Conservation (phyloP, 1,284 basidiomycete species). For the Sphagnurus paluster region DNA sequence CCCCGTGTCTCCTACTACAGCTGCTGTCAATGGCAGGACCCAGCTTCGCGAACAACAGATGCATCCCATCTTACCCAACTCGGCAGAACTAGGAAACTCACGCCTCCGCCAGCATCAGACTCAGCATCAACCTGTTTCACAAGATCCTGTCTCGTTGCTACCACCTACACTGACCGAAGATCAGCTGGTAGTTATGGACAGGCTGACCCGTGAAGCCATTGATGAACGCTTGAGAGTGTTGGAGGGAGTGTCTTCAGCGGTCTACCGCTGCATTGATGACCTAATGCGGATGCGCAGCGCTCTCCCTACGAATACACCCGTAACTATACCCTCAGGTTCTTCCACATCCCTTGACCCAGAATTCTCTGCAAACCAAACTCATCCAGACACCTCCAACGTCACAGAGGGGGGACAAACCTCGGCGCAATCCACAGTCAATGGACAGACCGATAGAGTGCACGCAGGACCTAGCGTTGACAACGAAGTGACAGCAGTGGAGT, state of each 20-base stretch:
- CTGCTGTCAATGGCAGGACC: not conserved
- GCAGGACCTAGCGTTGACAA: no score
- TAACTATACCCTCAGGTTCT: constrained; percentile 12
- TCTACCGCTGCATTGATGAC: constrained; percentile 75
- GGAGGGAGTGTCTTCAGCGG: constrained; percentile 68
- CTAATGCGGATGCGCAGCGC: constrained; percentile 72
- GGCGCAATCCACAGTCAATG: no score
- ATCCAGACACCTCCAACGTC: no score
- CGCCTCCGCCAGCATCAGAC: not conserved
- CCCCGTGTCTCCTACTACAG: constrained; percentile 9
- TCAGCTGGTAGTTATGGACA: constrained; percentile 61
- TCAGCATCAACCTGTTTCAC: constrained; percentile 2
- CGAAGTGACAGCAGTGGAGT: constrained; percentile 3
- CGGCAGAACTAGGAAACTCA: constrained; percentile 3
- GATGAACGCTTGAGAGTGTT: constrained; percentile 79
- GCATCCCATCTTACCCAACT: constrained; percentile 2
- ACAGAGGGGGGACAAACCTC: no score
- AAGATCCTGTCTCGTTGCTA: constrained; percentile 23
- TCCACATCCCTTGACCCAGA: constrained; percentile 9
- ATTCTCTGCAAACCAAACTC: no score
- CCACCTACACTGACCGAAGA: constrained; percentile 56
- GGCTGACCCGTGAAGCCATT: constrained; percentile 72
- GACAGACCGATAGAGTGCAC: no score
- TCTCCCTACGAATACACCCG: constrained; percentile 43
- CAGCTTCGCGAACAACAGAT: constrained; percentile 2